phyloP scores from a whole-genome alignment of 2,329 filamentous ascomycete genomes.

The Alternaria metachromatica region DNA sequence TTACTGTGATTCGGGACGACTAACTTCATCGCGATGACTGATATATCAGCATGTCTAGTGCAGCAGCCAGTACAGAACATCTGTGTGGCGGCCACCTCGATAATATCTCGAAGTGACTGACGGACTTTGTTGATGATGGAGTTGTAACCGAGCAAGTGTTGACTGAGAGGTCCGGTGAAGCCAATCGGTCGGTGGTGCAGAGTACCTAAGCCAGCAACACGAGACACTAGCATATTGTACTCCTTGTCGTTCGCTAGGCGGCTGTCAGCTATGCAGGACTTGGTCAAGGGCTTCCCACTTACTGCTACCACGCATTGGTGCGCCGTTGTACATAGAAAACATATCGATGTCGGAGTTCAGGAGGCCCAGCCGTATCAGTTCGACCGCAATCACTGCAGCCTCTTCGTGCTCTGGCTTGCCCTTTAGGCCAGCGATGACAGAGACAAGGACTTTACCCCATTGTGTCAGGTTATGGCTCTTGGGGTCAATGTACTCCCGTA shows the following conservation, averaged over 20 bases:
- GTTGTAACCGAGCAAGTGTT: constrained; percentile 85
- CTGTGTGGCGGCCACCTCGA: constrained; percentile 81
- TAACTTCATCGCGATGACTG: constrained; percentile 75
- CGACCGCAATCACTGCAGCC: constrained; percentile 80
- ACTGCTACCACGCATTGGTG: constrained; percentile 62
- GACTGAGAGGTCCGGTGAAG: constrained; percentile 92
- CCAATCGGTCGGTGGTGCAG: constrained; percentile 84
- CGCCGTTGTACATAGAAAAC: constrained; percentile 63
- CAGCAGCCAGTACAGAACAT: constrained; percentile 84
- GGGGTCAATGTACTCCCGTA: constrained; percentile 83
- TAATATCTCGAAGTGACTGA: constrained; percentile 77
- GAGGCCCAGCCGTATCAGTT: constrained; percentile 79
- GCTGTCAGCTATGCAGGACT: constrained; percentile 19
- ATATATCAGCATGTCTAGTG: constrained; percentile 65
- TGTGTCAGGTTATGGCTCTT: constrained; percentile 75
- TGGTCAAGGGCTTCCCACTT: constrained; percentile 17
- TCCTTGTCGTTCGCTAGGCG: constrained; percentile 72
- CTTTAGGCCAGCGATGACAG: constrained; percentile 71
- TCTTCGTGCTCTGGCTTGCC: constrained; percentile 69
- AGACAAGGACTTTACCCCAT: constrained; percentile 79
- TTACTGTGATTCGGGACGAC: constrained; percentile 39
- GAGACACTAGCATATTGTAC: constrained; percentile 81
- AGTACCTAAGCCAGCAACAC: constrained; percentile 82
- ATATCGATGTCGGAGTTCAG: constrained; percentile 72
- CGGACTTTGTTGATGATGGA: constrained; percentile 82